Conservation (phyloP, 2,329 filamentous ascomycete genomes). For the Plenodomus lindquistii region DNA sequence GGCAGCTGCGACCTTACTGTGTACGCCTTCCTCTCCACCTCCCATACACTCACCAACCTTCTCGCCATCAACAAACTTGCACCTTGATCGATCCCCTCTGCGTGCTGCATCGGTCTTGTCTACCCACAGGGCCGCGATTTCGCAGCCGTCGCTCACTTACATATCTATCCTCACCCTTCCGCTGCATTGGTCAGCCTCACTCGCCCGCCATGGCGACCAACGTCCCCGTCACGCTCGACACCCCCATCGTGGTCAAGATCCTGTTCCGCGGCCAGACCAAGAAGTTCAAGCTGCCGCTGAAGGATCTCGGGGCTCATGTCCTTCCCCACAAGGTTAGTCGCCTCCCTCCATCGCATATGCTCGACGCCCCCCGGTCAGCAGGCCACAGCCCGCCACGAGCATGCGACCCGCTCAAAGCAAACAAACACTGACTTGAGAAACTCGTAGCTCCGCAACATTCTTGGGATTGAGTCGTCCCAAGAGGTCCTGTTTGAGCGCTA, state of each 20-base stretch:
- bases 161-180: constrained; percentile 8
- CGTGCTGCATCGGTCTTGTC: neutral
- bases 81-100: neutral
- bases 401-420: constrained; percentile 7
- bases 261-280: constrained; percentile 74
- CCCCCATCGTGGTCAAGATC: constrained; percentile 83
- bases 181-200: constrained; percentile 31
- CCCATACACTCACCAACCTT: neutral
- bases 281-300: constrained; percentile 86
- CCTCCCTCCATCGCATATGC: neutral
- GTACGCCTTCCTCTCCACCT: neutral
- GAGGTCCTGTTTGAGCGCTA: constrained; percentile 82
- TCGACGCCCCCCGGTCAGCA: constrained; percentile 12
- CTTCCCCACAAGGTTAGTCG: constrained; percentile 86
- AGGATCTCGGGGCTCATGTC: constrained; percentile 73
- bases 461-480: constrained; percentile 66
- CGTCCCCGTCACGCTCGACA: constrained; percentile 64
- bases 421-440: constrained; percentile 19
- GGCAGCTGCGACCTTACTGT: neutral
- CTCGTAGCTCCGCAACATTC: constrained; percentile 61
- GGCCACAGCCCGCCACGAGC: constrained; percentile 22
- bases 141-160: neutral
- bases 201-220: constrained; percentile 46
- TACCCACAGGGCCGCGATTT: neutral
- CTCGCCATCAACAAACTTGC: neutral